A percentile compares a stretch with the other conserved stretches of the same genome.
These are phyloP conservation scores for Tylopilus plumbeoviolaceoides DNA, from an alignment of 768 basidiomycete species.

Conservation along the genomic window DNA sequence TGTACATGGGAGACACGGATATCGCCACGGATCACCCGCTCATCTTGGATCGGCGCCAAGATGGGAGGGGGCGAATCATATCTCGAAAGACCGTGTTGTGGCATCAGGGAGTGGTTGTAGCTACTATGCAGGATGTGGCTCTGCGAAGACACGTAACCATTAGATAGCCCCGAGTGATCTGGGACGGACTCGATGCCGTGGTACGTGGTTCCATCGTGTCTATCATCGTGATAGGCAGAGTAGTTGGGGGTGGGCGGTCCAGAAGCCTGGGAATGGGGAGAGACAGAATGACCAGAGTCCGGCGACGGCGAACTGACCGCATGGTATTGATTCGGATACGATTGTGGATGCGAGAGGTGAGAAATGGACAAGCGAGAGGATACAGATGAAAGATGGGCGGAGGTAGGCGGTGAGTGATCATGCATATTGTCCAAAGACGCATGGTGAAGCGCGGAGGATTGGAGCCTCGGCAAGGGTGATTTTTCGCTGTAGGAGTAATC, in stretches of 20 bases:
- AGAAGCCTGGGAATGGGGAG: constrained; percentile 31
- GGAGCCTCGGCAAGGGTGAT: constrained; percentile 28
- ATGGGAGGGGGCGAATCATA: constrained; percentile 53
- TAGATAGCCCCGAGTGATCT: constrained; percentile 28
- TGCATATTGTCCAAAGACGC: constrained; percentile 26
- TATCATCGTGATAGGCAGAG: constrained; percentile 44
- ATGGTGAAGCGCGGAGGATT: constrained; percentile 28
- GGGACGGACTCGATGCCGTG: constrained; percentile 31
- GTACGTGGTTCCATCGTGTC: constrained; percentile 36
- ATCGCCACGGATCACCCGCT: constrained; percentile 31
- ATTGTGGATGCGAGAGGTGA: constrained; percentile 53
- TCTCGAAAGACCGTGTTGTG: constrained; percentile 27
- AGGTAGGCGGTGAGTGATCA: constrained; percentile 30
- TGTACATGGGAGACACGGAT: constrained; percentile 29
- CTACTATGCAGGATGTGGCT: constrained; percentile 24
- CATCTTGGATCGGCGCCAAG: constrained; percentile 52
- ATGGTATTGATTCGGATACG: constrained; percentile 37
- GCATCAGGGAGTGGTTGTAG: constrained; percentile 20
- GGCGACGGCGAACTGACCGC: constrained; percentile 45
- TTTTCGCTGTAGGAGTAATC: constrained; percentile 31
- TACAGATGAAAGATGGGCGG: constrained; percentile 32
- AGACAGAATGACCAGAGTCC: constrained; percentile 47
- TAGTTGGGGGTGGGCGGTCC: constrained; percentile 36
- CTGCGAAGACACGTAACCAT: constrained; percentile 32
- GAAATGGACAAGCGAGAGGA: constrained; percentile 58